Conservation (phyloP, 2,329 filamentous ascomycete species). For the Cladosporium velox region DNA sequence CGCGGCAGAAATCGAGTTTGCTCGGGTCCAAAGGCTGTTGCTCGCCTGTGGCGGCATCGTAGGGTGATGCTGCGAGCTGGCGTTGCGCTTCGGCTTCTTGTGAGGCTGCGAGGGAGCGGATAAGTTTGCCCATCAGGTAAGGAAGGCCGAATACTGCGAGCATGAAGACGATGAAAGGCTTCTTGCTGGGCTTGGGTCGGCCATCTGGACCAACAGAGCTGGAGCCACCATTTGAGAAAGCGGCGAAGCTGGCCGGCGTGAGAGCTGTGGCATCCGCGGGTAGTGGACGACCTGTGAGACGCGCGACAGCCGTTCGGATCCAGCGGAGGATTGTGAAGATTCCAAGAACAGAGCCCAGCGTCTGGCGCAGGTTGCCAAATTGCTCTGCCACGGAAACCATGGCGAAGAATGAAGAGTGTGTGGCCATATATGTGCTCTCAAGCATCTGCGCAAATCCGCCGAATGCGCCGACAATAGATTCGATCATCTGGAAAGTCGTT, state of each 20-base stretch:
- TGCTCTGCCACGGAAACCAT: conserved; percentile 99
- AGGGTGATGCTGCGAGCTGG: conserved; percentile 55
- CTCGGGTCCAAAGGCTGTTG: conserved; percentile 71
- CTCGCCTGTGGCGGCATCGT: conserved; percentile 44
- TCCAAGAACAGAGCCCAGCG: conserved; percentile 86
- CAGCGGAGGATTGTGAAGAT: conserved; percentile 96
- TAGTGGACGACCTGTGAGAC: conserved; percentile 85
- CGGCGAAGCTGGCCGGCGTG: conserved; percentile 87
- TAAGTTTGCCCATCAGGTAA: conserved; percentile 96
- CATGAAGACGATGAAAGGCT: conserved; percentile 94
- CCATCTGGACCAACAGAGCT: conserved; percentile 69
- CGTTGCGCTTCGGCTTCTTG: conserved; percentile 80
- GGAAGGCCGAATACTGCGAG: conserved; percentile 92
- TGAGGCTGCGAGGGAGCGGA: conserved; percentile 76
- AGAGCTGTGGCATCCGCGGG: conserved; percentile 84
- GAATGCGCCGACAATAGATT: conserved; percentile 94
- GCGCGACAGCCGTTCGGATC: conserved; percentile 88
- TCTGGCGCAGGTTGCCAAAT: conserved; percentile 89
- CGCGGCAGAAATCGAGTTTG: conserved; percentile 94
- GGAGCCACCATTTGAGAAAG: conserved; percentile 67
- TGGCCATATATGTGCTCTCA: conserved; percentile 99
- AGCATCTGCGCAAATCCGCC: conserved; percentile 98
- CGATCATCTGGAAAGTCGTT: conserved; percentile 96
- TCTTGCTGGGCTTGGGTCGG: conserved; percentile 76
- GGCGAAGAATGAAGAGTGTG: conserved; percentile 96